Percentiles rank a stretch among this genome's conserved stretches.
Conservation (phyloP, 2,329 filamentous ascomycete species). For the Aspergillus piperis region DNA sequence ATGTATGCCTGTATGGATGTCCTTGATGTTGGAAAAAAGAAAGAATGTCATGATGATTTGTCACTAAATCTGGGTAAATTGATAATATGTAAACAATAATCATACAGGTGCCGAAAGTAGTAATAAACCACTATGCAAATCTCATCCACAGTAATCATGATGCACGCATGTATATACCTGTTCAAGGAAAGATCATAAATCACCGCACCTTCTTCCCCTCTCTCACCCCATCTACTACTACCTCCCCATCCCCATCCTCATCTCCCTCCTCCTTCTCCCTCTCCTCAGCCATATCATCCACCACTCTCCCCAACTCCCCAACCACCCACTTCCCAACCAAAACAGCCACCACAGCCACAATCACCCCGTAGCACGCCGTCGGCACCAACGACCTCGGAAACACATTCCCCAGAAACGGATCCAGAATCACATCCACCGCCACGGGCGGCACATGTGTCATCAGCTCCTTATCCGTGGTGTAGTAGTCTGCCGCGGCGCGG, state of each 20-base stretch:
- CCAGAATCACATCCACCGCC: conserved; percentile 76
- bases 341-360: conserved; percentile 59
- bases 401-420: conserved; percentile 78
- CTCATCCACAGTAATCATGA: not conserved
- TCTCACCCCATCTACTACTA: not conserved
- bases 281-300: conserved; percentile 11
- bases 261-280: conserved; percentile 17
- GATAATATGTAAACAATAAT: too few relatives aligned
- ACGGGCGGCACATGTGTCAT: conserved; percentile 77
- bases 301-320: conserved; percentile 27
- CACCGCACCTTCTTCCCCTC: conserved; percentile 25
- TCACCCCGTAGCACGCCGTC: conserved; percentile 67
- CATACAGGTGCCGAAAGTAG: too few relatives aligned
- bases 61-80: too few relatives aligned
- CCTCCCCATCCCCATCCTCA: conserved; percentile 12
- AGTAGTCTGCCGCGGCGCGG: conserved; percentile 79
- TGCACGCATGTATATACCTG: not conserved
- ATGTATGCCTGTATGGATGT: too few relatives aligned
- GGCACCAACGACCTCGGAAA: conserved; percentile 76
- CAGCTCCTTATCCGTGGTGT: conserved; percentile 69
- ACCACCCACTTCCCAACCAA: conserved; percentile 42
- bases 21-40: too few relatives aligned
- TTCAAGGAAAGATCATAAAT: not conserved
- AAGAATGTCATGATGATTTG: too few relatives aligned
- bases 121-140: not conserved